Conservation (phyloP, 768 basidiomycete genomes). For the Leccinum uliginosum region DNA sequence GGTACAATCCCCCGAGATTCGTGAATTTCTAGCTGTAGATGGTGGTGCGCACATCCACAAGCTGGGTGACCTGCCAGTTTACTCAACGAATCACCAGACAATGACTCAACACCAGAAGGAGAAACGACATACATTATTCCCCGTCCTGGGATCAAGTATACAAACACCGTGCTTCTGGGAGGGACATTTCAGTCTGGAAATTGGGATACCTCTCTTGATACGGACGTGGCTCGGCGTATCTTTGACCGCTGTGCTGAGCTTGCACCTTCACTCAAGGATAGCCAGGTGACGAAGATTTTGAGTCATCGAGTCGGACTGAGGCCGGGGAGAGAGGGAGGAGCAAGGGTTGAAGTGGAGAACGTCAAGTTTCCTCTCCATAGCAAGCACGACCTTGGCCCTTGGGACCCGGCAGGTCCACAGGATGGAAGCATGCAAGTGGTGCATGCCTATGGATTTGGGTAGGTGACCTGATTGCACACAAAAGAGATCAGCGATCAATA, state of each 20-base stretch:
- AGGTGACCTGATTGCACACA: slow-evolving; percentile 4
- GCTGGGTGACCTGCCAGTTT: background rate
- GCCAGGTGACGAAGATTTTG: slow-evolving; percentile 39
- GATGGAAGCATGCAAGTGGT: slow-evolving; percentile 34
- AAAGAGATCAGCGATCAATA: slow-evolving; percentile 5
- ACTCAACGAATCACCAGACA: slow-evolving; percentile 10
- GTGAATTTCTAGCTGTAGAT: slow-evolving; percentile 29
- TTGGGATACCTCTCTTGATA: slow-evolving; percentile 49
- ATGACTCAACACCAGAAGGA: slow-evolving; percentile 16
- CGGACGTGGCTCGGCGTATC: slow-evolving; percentile 40
- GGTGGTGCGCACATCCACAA: slow-evolving; percentile 19
- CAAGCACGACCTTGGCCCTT: slow-evolving; percentile 15
- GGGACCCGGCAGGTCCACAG: slow-evolving; percentile 17
- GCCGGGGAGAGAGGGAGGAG: slow-evolving; percentile 52
- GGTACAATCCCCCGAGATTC: slow-evolving; percentile 62
- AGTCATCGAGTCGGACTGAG: slow-evolving; percentile 56
- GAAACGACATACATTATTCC: slow-evolving; percentile 58
- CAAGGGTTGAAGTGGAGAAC: slow-evolving; percentile 49
- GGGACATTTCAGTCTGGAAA: slow-evolving; percentile 50
- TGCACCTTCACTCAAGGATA: slow-evolving; percentile 32
- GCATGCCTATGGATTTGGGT: slow-evolving; percentile 64
- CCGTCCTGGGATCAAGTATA: slow-evolving; percentile 41
- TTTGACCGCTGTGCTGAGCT: slow-evolving; percentile 41
- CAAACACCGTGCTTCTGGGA: slow-evolving; percentile 48
- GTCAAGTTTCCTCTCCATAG: slow-evolving; percentile 32